Base-by-base conservation (phyloP, 805 yeast genomes). In the Myxozyma mucilagina region DNA sequence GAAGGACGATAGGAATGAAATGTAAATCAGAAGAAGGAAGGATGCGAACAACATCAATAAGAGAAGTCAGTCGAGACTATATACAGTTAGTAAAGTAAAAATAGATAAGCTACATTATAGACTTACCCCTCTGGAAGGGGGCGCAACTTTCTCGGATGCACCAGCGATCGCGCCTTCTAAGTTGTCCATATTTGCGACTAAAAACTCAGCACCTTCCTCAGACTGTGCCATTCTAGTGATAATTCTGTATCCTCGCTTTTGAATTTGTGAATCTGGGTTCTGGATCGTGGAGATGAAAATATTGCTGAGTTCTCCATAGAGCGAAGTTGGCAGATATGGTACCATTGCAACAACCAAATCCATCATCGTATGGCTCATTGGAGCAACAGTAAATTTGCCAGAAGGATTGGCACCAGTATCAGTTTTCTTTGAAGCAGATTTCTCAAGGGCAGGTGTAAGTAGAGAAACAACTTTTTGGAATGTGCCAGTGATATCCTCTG, bases 261-360 rank as follows among this genome's bases (percentile, higher is more conserved):
- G 68, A n/a, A 65, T 24, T 38, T 61, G 65, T 11, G 65, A 38
- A 38, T 65, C 65, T 3, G 59, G 35, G 34, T 54, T 53, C 31
- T 79, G 68, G 42, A 89, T 84, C 2, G 96, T 86, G 51, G 82
- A 79, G 53, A 86, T 83, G 76, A 92, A 89, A 53, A 92, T 89
- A n/a, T 87, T 71, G 67, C 91, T 84, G 47, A 92, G 79, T 0
- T 96, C 90, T 69, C 82, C 80, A 74, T 89, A 88, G 4, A 87
- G 82, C 1, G 85, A 72, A 35, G 74, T 75, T 7, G 97, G 96
- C 38, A 94, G 84, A 70, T 87, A 89, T 69, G 89, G 88, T 32
- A 93, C 83, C 89, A 96, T 87, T 34, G 89, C 84, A 53, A 91
- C 96, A 56, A 91, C 81, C 59, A 94, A 80, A 72, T 94, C 99